Evolutionary conservation across 306 rosid genomes (phyloP), one percentile per base, ranked within the genome.

Genomic region (Morella rubra): DNA sequence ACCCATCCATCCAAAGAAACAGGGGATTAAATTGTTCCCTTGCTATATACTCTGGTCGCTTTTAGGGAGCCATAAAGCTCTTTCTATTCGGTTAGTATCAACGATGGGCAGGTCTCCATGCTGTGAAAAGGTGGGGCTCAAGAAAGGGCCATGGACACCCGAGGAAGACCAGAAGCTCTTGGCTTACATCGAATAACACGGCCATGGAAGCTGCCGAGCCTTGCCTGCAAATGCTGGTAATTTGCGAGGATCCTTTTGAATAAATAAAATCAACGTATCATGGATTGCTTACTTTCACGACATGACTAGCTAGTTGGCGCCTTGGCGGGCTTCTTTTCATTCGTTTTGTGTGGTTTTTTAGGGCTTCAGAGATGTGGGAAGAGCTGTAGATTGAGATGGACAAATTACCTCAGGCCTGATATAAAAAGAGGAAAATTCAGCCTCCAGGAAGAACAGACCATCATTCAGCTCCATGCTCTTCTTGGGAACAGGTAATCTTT

Each of bases 141-240:
- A 85, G 81, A 89, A 76, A 76, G 91, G 93, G 24, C 89, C 91
- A 13, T 89, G 93, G 93, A 87, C 89, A 71, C 74, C 88, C 0
- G 87, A 89, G 14, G 93, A 89, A 78, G 91, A 89, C 77, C 84
- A 87, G 19, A 87, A 89, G 54, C 93, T 89, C 76, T 73, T 85
- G 47, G 81, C 89, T 65, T 87, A 79, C 54, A 85, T 89, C 7
- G 84, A 85, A 83, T 62, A 83, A 45, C 77, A 85, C 71, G 91
- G 93, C 84, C 91, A 85, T 71, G 91, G 91, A 81, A 87, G 88
- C 79, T 89, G 93, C 91, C 89, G 89, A 83, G 82, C 76, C 8
- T 75, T 89, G 73, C 93, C 93, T n/a, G 40, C 81, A 24, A 89
- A 87, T 82, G 91, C 93, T 19, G 93, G 93, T 89, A 55, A 15